Evolutionary conservation across 2,329 filamentous ascomycete genomes (phyloP).

Genomic region (Fusarium zealandicum): DNA sequence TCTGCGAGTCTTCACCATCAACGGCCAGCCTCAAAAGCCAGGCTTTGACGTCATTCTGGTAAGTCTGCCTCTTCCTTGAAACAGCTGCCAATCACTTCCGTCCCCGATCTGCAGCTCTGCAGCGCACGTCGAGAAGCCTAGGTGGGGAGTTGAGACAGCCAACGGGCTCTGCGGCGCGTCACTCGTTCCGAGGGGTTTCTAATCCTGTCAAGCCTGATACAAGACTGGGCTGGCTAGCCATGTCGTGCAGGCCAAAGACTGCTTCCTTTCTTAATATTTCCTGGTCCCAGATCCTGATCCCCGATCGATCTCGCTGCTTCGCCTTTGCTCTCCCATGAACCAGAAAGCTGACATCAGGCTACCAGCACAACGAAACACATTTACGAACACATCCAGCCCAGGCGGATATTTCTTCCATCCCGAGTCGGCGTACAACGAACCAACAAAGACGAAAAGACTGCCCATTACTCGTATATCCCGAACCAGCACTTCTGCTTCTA

Average conservation of each 20-base stretch:
- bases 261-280: background rate
- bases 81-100: conserved; percentile 21
- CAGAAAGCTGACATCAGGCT: conserved; percentile 18
- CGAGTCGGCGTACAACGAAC: background rate
- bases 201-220: background rate
- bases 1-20: conserved; percentile 7
- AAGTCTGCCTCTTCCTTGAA: conserved; percentile 30
- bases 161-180: background rate
- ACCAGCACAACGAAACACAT: background rate
- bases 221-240: conserved; percentile 4
- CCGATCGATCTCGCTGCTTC: conserved; percentile 5
- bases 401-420: background rate
- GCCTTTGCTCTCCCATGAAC: background rate
- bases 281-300: background rate
- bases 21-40: conserved; percentile 9
- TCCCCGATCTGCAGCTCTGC: conserved; percentile 19
- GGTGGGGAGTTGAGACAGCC: conserved; percentile 4
- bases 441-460: background rate
- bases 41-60: conserved; percentile 41
- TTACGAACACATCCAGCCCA: background rate
- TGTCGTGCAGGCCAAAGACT: conserved; percentile 4
- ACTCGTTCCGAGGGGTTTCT: background rate
- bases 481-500: background rate
- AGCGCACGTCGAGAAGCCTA: conserved; percentile 13
- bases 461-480: background rate